These are phyloP conservation scores for Haplosporangium sp. DNA, from an alignment of 371 early-diverging fungal genomes.

Conservation along the genomic window DNA sequence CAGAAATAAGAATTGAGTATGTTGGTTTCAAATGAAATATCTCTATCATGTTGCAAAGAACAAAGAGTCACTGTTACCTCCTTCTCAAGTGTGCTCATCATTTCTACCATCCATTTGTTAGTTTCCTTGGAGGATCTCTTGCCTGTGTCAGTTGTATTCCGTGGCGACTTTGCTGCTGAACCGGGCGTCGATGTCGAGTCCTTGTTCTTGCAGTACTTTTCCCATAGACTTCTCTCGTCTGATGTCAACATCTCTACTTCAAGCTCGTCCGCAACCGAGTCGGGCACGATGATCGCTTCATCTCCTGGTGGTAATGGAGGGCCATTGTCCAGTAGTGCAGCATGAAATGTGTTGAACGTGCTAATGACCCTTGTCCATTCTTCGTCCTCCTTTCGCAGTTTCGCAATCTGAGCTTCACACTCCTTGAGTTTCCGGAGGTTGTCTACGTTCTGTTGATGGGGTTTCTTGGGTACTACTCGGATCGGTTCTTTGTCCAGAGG, in stretches of 20 bases:
- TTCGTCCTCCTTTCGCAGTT: conserved; percentile 57
- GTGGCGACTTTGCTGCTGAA: neutral
- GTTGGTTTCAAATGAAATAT: neutral
- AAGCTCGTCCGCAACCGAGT: conserved; percentile 23
- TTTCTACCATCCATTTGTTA: conserved; percentile 43
- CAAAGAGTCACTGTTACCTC: conserved; percentile 32
- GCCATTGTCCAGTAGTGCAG: conserved; percentile 41
- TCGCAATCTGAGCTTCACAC: conserved; percentile 52
- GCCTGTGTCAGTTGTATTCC: neutral
- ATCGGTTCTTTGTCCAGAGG: conserved; percentile 39
- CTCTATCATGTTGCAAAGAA: neutral
- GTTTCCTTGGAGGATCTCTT: conserved; percentile 8
- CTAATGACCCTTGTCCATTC: conserved; percentile 57
- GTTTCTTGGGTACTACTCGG: conserved; percentile 29
- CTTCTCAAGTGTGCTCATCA: conserved; percentile 44
- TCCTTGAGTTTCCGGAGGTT: conserved; percentile 56
- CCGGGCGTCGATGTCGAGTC: conserved; percentile 7
- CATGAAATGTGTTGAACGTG: conserved; percentile 52
- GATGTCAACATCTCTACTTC: conserved; percentile 40
- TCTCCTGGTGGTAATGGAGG: conserved; percentile 30
- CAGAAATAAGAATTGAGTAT: neutral
- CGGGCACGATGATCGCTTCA: conserved; percentile 20
- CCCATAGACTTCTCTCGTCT: conserved; percentile 45
- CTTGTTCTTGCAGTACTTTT: conserved; percentile 41
- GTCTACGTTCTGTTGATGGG: conserved; percentile 68